Evolutionary conservation across 148 eudicot genomes (phyloP), one percentile per base, ranked within the genome.

Genomic region (Camellia japonica): DNA sequence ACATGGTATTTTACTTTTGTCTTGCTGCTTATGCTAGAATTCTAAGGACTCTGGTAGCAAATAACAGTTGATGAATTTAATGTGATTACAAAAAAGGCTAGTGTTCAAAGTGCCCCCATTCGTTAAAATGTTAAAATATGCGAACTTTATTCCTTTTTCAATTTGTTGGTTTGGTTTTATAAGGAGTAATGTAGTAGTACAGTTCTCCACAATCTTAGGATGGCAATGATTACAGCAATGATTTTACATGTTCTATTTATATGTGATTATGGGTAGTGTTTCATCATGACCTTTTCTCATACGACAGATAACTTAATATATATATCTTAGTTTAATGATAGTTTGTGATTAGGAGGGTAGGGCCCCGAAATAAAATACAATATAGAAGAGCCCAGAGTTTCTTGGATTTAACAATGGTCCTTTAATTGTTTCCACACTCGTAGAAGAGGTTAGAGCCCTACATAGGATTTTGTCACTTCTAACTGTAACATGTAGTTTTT

Each of bases 361-460:
- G 23, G 38, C 70, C 16, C 46, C 38, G 43, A 66, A 41, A 66
- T 66, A 66, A 71, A 59, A 19, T 18, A 8, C 58, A 46, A 47
- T 4, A 46, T 49, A 49, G 56, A 71, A 19, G 49, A 47, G 44
- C 1, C 16, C 56, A 49, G 20, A 59, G 3, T 71, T 71, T 3
- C 77, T 81, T 81, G 74, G 77, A 47, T 46, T 43, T 59, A 23
- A 44, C 42, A 62, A 51, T 75, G 56, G 61, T 68, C 67, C 55
- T 58, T 59, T 69, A 46, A 52, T 23, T 23, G 23, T 23, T 23
- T 23, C 23, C 23, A 23, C 23, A 23, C 23, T 23, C 23, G 23
- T 23, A 23, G 23, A 23, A 23, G 23, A 23, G 23, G 23, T 23
- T 23, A 23, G 23, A 23, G 23, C 23, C 23, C 23, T 23, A 23